Evolutionary conservation across 139 green algal genomes (phyloP).

Genomic region (Coelastrella sp.): DNA sequence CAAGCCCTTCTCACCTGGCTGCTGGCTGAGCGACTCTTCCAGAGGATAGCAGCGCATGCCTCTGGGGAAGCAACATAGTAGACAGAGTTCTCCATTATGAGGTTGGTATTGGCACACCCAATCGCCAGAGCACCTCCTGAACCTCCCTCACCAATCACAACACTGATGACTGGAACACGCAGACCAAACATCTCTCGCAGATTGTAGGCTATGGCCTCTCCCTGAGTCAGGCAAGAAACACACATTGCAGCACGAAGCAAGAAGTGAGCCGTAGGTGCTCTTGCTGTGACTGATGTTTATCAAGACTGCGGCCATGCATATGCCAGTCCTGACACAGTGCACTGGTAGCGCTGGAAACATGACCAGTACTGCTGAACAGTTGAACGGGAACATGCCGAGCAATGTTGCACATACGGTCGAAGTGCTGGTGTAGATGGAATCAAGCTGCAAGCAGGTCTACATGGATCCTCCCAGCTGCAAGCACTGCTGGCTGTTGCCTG

Average conservation of each 20-base stretch:
- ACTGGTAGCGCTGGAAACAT: no score
- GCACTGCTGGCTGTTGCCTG: background rate
- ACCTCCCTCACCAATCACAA: constrained; percentile 97
- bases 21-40: constrained; percentile 91
- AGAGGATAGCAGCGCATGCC: constrained; percentile 96
- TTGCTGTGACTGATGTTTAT: no score
- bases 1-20: constrained; percentile 60
- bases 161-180: constrained; percentile 91
- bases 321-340: no score
- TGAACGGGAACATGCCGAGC: no score
- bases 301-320: no score
- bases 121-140: constrained; percentile 95
- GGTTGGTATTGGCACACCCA: constrained; percentile 91
- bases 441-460: no score
- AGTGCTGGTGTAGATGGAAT: no score
- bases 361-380: no score
- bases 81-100: constrained; percentile 96
- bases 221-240: constrained; percentile 70
- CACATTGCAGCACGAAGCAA: no score
- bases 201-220: constrained; percentile 97
- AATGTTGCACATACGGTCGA: no score
- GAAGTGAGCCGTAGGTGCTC: no score
- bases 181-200: constrained; percentile 98
- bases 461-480: background rate
- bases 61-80: constrained; percentile 98